These are phyloP conservation scores for Piedraia hortae DNA, from an alignment of 2,329 filamentous ascomycete genomes.

Conservation along the genomic window DNA sequence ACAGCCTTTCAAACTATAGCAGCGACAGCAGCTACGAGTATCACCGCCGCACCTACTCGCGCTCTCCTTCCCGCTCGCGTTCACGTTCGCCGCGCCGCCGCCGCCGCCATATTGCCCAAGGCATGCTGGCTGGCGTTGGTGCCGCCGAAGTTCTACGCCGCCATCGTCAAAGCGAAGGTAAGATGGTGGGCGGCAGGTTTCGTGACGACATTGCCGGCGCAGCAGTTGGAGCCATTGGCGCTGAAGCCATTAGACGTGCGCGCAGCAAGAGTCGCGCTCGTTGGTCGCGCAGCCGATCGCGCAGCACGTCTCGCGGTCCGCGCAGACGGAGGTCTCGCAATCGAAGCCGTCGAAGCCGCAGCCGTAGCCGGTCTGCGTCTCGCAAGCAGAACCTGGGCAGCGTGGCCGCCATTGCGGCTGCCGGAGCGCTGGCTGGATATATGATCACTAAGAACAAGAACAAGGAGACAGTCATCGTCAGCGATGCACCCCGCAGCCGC, in stretches of 20 bases:
- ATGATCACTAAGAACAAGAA: conserved; percentile 23
- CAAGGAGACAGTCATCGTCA: conserved; percentile 16
- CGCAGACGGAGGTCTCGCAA: conserved; percentile 11
- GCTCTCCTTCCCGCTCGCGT: conserved; percentile 8
- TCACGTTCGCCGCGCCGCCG: conserved; percentile 20
- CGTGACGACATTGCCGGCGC: conserved; percentile 30
- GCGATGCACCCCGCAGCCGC: conserved; percentile 12
- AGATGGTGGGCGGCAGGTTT: conserved; percentile 23
- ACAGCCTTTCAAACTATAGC: conserved; percentile 27
- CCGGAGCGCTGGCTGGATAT: conserved; percentile 29
- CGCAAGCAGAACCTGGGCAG: conserved; percentile 27
- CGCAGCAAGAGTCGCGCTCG: conserved; percentile 14
- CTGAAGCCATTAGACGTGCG: conserved; percentile 26
- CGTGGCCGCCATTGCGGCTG: conserved; percentile 31
- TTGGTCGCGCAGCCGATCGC: conserved; percentile 3
- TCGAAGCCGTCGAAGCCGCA: conserved; percentile 9
- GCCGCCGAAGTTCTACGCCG: conserved; percentile 32
- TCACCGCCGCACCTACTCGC: conserved; percentile 20
- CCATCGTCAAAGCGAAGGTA: conserved; percentile 27
- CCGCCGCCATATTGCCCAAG: conserved; percentile 31
- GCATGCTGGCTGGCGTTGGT: conserved; percentile 30
- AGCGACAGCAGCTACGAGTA: conserved; percentile 36
- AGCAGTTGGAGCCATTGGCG: conserved; percentile 31
- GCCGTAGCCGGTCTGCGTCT: conserved; percentile 17
- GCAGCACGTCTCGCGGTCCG: conserved; percentile 6